phyloP scores from a whole-genome alignment of 78 protist species.

The Cavenderia fasciculata region DNA sequence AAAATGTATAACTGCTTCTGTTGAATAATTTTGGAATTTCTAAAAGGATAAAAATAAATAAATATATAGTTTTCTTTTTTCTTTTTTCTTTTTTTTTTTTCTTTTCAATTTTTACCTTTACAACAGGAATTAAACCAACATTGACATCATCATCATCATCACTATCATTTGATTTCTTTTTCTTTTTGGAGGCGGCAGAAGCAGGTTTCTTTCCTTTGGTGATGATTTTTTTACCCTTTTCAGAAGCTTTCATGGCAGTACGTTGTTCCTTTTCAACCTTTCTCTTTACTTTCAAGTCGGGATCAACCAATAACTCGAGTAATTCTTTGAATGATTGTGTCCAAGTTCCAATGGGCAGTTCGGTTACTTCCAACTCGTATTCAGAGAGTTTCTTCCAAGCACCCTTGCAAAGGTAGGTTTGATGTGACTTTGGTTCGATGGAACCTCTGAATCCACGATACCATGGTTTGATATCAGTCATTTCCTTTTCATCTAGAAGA shows the following conservation, averaged over 20 bases:
- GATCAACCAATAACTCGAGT: slow-evolving; percentile 54
- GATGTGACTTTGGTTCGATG: background rate
- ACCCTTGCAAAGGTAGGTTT: slow-evolving; percentile 11
- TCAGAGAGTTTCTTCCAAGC: slow-evolving; percentile 16
- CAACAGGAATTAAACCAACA: background rate
- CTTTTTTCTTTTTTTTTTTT: background rate
- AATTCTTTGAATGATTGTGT: slow-evolving; percentile 88
- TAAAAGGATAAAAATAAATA: background rate
- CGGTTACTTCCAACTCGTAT: slow-evolving; percentile 67
- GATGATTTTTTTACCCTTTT: background rate
- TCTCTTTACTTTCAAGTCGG: background rate
- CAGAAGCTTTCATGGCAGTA: background rate
- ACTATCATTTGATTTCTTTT: background rate
- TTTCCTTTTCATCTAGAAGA: slow-evolving; percentile 75
- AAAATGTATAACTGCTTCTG: background rate
- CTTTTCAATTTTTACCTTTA: background rate
- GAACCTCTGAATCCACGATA: slow-evolving; percentile 59
- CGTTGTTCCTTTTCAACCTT: background rate
- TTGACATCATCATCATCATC: background rate
- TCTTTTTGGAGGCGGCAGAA: background rate
- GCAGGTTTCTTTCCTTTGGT: background rate
- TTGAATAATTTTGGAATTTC: background rate
- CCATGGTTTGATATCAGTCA: slow-evolving; percentile 70
- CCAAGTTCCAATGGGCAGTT: slow-evolving; percentile 88
- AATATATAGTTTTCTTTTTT: too few species aligned